Percentiles rank a stretch among this genome's conserved stretches.
phyloP scores from a whole-genome alignment of 23 red algal genomes.

The Pyropia haitanensis region DNA sequence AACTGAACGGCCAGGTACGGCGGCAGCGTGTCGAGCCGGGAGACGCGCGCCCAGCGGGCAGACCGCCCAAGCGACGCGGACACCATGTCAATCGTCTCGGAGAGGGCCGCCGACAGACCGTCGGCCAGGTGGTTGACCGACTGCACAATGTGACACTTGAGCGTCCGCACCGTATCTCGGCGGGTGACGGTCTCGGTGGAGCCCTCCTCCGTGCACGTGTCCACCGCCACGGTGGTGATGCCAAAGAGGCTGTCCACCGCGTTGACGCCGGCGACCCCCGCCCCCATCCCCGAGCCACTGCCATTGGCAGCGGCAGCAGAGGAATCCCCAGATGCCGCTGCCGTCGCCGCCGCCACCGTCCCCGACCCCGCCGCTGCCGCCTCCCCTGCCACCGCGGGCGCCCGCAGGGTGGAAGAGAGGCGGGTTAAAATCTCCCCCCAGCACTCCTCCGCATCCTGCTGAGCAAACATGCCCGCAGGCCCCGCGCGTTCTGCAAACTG shows the following conservation, averaged over 20 bases:
- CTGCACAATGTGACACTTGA: slow-evolving; percentile 84
- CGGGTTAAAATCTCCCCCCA: slow-evolving; percentile 48
- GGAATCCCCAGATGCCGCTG: not conserved
- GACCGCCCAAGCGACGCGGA: slow-evolving; percentile 31
- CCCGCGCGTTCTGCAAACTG: slow-evolving; percentile 74
- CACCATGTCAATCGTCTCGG: slow-evolving; percentile 73
- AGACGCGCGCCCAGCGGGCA: slow-evolving; percentile 50
- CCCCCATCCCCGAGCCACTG: not conserved
- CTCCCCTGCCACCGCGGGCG: not conserved
- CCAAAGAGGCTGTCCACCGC: slow-evolving; percentile 71
- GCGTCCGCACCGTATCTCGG: slow-evolving; percentile 32
- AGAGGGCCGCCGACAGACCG: slow-evolving; percentile 67
- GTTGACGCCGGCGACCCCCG: not conserved
- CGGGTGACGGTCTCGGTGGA: slow-evolving; percentile 22
- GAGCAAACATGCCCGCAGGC: slow-evolving; percentile 54
- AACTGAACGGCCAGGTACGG: slow-evolving; percentile 84
- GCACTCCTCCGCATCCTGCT: slow-evolving; percentile 99
- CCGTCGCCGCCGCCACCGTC: not conserved
- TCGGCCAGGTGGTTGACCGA: slow-evolving; percentile 65
- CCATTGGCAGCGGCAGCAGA: not conserved
- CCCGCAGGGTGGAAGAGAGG: slow-evolving; percentile 20
- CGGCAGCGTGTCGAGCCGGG: slow-evolving; percentile 60
- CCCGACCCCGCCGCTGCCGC: not conserved
- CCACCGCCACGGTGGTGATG: slow-evolving; percentile 37
- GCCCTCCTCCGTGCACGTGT: slow-evolving; percentile 57